These are phyloP conservation scores for Backusella tuberculispora DNA, from an alignment of 192 early-diverging fungal genomes.

Conservation along the genomic window DNA sequence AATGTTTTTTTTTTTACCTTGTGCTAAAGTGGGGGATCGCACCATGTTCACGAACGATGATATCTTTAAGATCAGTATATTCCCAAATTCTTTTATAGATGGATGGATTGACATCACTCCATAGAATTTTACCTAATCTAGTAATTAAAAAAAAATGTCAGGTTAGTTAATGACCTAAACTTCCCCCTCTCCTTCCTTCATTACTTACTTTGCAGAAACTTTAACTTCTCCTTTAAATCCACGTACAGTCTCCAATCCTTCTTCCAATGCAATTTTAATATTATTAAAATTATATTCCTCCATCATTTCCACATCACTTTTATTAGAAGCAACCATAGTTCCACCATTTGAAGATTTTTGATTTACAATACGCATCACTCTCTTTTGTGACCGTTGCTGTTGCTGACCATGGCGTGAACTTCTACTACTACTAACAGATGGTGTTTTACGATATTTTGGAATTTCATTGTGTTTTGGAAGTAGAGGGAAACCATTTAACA, in stretches of 20 bases:
- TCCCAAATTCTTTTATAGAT: slow-evolving; percentile 36
- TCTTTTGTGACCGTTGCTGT: neutral
- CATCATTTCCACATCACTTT: neutral
- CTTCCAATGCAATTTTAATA: neutral
- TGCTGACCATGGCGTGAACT: too few species aligned
- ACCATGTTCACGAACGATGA: slow-evolving; percentile 21
- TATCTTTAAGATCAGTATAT: slow-evolving; percentile 37
- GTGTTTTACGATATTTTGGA: neutral
- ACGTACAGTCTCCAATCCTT: slow-evolving; percentile 29
- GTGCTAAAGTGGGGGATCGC: slow-evolving; percentile 24
- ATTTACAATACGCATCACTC: neutral
- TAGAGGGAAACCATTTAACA: neutral
- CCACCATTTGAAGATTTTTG: neutral
- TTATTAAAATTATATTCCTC: neutral
- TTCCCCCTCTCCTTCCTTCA: too few species aligned
- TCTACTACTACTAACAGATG: neutral
- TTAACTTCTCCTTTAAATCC: slow-evolving; percentile 38
- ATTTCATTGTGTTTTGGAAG: neutral
- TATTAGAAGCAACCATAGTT: neutral
- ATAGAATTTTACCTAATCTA: slow-evolving; percentile 42
- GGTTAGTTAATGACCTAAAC: neutral
- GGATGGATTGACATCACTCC: slow-evolving; percentile 17
- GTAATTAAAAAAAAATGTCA: neutral
- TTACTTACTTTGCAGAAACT: slow-evolving; percentile 38
- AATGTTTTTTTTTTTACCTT: too few species aligned